Evolutionary conservation across 2,329 filamentous ascomycete species (phyloP), one percentile per base, ranked within the genome.

Genomic region (Verticillium klebahnii): DNA sequence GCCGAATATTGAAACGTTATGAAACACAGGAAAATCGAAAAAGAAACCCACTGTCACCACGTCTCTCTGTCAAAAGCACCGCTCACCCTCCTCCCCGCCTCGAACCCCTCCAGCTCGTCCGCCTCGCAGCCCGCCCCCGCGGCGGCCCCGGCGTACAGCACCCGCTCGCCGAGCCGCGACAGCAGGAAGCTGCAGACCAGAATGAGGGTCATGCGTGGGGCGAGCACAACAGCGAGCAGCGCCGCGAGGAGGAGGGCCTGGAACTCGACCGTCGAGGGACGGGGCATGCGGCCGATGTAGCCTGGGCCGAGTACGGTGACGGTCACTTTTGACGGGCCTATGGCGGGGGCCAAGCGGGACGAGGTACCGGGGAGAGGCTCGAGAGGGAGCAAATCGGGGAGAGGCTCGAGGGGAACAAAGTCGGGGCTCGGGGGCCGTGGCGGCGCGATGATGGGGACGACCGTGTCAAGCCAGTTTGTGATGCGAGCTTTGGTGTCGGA

Each of bases 271-370:
- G 57, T 50, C 6, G 37, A 15, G 25, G 57, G 34, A 12, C 57
- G 39, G 15, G 57, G 57, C 37, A 58, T 50, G 37, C 36, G 57
- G 37, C 37, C 36, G n/a, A 40, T 15, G 23, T 32, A 40, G 15
- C 25, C 37, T 5, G 57, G 57, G 57, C 57, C 57, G 25, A 58
- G 57, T 15, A 58, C 32, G 37, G 57, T 58, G 37, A 58, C 37
- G 23, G 57, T 58, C 36, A 40, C 25, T 19, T 50, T 58, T 25
- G 36, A 12, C 14, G 19, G 29, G 5, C 29, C 29, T 4, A 29
- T 14, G 37, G 23, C 5, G 19, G 8, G 14, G 34, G 9, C 34
- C 34, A 3, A 29, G 29, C 4, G 29, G 29, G 34, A 8, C 2
- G 14, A 14, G 9, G 14, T 5, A 29, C 29, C 11, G 34, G 37